Base-by-base conservation (phyloP, 2,329 filamentous ascomycete genomes). In the Coniochaeta hoffmannii region DNA sequence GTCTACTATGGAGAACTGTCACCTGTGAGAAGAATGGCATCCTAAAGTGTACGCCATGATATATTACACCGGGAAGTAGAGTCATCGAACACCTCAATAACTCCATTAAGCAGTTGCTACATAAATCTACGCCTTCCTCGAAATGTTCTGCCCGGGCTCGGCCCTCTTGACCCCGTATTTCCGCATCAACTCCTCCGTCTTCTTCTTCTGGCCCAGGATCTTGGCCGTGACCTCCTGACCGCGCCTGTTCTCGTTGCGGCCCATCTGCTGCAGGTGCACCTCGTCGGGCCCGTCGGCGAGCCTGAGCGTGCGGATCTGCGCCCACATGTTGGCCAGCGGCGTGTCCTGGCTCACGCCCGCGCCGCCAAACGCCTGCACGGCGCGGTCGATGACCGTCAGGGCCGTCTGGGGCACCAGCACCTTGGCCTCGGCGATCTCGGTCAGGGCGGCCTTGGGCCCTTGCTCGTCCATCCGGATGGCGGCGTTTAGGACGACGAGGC, bases 231-330 rank as follows among this genome's bases (percentile, higher is more conserved):
- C 79, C 62, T 79, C 81, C 60, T 73, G 68, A 56, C 83, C 86
- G 61, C 82, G 80, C 71, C 81, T 87, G 69, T 90, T 92, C 79
- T 94, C 89, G 63, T 90, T 90, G 63, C 80, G 78, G 15, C 89
- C 89, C 76, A 94, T 77, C 74, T 94, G 89, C 69, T 89, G 77
- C 61, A 92, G 73, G 71, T 95, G 94, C 58, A 97, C 94, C 82
- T 99, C 94, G 73, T 99, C 94, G 0, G 94, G 94, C 0, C 94
- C 94, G 72, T 99, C 94, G 0, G 90, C 91, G 63, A 96, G 83
- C 58, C 89, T 80, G 71, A 96, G 78, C 7, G 92, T 96, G 57
- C 91, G 79, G 65, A 91, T 89, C 58, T 80, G 76, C 19, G 89
- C 85, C 85, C 89, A 96, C 83, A 92, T 86, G 68, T 78, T 80